Conservation (phyloP, 1,284 basidiomycete genomes). For the Anthracocystis panici-leucophaei region DNA sequence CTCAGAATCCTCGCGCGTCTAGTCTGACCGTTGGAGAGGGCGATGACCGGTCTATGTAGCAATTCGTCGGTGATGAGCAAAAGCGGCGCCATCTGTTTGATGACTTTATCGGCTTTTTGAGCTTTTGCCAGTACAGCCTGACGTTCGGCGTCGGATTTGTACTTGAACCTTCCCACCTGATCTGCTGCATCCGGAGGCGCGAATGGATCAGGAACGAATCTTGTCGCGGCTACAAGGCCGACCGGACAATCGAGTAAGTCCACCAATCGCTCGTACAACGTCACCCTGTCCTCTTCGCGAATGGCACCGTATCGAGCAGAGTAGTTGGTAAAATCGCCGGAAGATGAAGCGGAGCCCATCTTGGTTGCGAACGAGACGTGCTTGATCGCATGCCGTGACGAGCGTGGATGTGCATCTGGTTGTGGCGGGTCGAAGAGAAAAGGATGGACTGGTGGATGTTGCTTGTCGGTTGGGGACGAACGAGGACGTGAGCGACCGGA, state of each 20-base stretch:
- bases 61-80: conserved; percentile 54
- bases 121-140: conserved; percentile 22
- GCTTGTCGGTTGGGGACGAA: neutral
- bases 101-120: conserved; percentile 27
- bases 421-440: conserved; percentile 29
- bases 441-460: conserved; percentile 36
- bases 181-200: conserved; percentile 15
- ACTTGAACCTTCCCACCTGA: conserved; percentile 50
- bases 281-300: conserved; percentile 60
- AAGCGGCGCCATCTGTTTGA: conserved; percentile 50
- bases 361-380: conserved; percentile 60
- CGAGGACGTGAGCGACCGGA: conserved; percentile 29
- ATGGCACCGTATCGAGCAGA: conserved; percentile 65
- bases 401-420: neutral
- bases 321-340: conserved; percentile 63
- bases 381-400: conserved; percentile 32
- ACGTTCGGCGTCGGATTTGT: conserved; percentile 23
- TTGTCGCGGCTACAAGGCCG: conserved; percentile 51
- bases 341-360: conserved; percentile 18
- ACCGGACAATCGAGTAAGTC: conserved; percentile 53
- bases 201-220: conserved; percentile 60
- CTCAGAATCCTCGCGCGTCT: conserved; percentile 84
- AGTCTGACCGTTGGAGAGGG: conserved; percentile 91
- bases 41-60: conserved; percentile 69
- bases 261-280: conserved; percentile 64